phyloP scores from a whole-genome alignment of 1,139 yeast genomes.

The Taphrina betulina region DNA sequence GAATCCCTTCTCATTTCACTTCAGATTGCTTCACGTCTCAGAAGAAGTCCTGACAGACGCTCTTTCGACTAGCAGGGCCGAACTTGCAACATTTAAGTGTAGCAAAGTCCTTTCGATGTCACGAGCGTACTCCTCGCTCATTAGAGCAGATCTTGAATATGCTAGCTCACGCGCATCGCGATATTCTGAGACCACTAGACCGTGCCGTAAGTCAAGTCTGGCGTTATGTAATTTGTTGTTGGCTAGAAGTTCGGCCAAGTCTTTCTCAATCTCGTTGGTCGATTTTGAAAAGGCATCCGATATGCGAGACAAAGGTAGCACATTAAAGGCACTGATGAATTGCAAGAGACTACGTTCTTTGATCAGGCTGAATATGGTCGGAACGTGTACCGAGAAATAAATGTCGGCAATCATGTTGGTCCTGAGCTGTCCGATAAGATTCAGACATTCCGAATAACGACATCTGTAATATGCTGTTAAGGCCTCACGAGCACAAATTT shows the following conservation, averaged over 20 bases:
- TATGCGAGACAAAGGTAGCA: slow-evolving; percentile 36
- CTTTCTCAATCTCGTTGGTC: slow-evolving; percentile 32
- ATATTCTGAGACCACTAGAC: slow-evolving; percentile 1
- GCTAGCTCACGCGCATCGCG: not conserved
- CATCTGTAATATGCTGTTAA: slow-evolving; percentile 35
- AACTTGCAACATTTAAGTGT: slow-evolving; percentile 4
- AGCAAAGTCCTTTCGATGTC: slow-evolving; percentile 11
- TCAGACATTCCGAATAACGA: slow-evolving; percentile 35
- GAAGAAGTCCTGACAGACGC: too few relatives aligned
- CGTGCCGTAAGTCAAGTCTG: slow-evolving; percentile 8
- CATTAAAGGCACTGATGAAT: slow-evolving; percentile 37
- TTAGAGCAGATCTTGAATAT: slow-evolving; percentile 1
- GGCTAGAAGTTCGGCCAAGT: slow-evolving; percentile 33
- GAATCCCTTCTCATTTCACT: too few relatives aligned
- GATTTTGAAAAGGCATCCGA: too few relatives aligned
- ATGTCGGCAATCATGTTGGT: slow-evolving; percentile 37
- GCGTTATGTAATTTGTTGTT: slow-evolving; percentile 30
- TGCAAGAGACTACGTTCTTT: slow-evolving; percentile 37
- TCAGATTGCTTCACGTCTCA: too few relatives aligned
- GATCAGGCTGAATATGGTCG: slow-evolving; percentile 33
- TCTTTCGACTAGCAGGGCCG: too few relatives aligned
- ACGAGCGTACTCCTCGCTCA: slow-evolving; percentile 5
- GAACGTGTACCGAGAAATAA: slow-evolving; percentile 37
- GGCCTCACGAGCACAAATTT: slow-evolving; percentile 34
- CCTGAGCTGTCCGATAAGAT: slow-evolving; percentile 31